Percentiles rank a stretch among this genome's conserved stretches.
phyloP scores from a whole-genome alignment of 176 grass and related monocot genomes.

The Zoysia japonica region DNA sequence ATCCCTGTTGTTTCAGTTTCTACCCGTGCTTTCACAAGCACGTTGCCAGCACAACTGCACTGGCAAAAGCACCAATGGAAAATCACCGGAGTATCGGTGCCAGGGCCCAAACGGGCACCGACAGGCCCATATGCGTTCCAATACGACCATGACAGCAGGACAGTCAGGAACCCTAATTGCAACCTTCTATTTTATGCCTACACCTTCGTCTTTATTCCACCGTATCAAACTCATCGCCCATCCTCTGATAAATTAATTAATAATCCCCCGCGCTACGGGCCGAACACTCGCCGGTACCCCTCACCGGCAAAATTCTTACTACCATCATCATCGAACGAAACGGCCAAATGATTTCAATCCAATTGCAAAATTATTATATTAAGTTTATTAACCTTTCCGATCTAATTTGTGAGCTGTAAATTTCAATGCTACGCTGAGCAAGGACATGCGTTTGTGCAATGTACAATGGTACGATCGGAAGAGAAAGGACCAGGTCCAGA shows the following conservation, averaged over 20 bases:
- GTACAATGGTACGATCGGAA: constrained; percentile 1
- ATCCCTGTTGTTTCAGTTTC: not conserved
- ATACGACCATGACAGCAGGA: constrained; percentile 15
- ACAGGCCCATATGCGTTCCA: constrained; percentile 39
- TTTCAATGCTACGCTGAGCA: constrained; percentile 15
- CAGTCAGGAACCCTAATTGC: constrained; percentile 46
- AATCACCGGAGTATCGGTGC: not conserved
- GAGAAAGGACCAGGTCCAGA: constrained; percentile 34
- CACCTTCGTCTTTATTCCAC: constrained; percentile 46
- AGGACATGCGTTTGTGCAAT: constrained; percentile 22
- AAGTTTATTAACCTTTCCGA: not conserved
- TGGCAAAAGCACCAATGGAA: not conserved
- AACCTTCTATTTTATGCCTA: constrained; percentile 31
- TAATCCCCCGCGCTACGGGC: not conserved
- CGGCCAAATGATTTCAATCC: constrained; percentile 7
- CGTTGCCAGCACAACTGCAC: not conserved
- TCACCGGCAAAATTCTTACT: constrained; percentile 42
- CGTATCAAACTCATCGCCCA: constrained; percentile 6
- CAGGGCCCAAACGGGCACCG: constrained; percentile 45
- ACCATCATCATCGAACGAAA: not conserved
- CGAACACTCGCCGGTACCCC: constrained; percentile 28
- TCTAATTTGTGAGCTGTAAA: constrained; percentile 29
- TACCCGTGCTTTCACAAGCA: not conserved
- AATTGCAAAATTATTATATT: constrained; percentile 20
- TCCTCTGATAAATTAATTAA: constrained; percentile 35